Evolutionary conservation across 768 basidiomycete species (phyloP), one percentile per base, ranked within the genome.

Genomic region (Amanita polypyramis): DNA sequence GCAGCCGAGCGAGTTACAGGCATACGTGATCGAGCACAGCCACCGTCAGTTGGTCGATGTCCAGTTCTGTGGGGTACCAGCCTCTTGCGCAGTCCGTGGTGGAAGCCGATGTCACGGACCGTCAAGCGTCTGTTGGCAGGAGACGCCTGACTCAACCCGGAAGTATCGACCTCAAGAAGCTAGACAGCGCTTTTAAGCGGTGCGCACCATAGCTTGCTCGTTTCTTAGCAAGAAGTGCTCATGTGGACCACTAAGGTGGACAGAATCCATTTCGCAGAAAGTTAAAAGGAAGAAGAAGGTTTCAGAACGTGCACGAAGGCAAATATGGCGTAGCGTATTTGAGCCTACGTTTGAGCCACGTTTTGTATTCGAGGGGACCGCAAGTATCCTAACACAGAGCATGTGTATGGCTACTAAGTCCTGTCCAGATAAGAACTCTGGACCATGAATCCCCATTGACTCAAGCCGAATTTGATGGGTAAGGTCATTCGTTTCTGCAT

Each of bases 131-230:
- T 43, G 42, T 61, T 56, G 21, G 23, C 15, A 48, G 20, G n/a
- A 38, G 32, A n/a, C 68, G 69, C 41, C 49, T 67, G 46, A 57
- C 62, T 51, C 65, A 74, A 49, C 75, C 81, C 38, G 80, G 80
- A 37, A 78, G 76, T 56, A 85, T 91, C 58, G 88, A 91, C 71
- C 66, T 91, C 50, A 74, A 77, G 34, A 86, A 86, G 58, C 60
- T 91, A 49, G 88, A 91, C 59, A 77, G 72, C 59, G 88, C 88
- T 5, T 91, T 91, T 69, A 90, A 90, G 65, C 74, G 85, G 82
- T 80, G 7, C 45, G 27, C 41, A n/a, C 35, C 30, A 46, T 11
- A 8, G n/a, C 27, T 36, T 9, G 15, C 44, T 23, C 27, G 30
- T 27, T 52, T 36, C 15, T 27, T 46, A 6, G 23, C 19, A 19